These are phyloP conservation scores for Volvariella volvacea DNA, from an alignment of 1,284 basidiomycete genomes.

Conservation along the genomic window DNA sequence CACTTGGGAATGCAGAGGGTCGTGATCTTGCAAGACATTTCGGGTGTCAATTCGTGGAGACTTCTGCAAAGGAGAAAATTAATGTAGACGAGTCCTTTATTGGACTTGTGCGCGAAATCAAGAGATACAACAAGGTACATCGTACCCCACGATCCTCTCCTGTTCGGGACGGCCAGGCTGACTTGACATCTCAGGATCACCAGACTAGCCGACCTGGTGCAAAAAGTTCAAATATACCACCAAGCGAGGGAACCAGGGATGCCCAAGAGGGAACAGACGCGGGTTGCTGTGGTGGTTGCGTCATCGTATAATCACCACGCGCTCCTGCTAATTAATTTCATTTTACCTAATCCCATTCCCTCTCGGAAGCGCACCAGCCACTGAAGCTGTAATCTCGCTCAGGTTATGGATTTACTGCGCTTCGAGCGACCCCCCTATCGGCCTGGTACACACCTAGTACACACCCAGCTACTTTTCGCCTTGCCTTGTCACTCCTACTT, in stretches of 20 bases:
- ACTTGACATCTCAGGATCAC: conserved; percentile 37
- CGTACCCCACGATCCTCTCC: neutral
- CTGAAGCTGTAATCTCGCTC: too few relatives aligned
- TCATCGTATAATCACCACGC: conserved; percentile 39
- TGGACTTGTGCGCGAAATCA: conserved; percentile 93
- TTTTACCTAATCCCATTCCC: too few relatives aligned
- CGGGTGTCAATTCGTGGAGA: conserved; percentile 96
- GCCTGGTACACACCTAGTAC: too few relatives aligned
- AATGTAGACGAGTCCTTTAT: conserved; percentile 98
- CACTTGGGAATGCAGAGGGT: conserved; percentile 62
- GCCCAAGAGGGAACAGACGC: conserved; percentile 43
- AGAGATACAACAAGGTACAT: conserved; percentile 86
- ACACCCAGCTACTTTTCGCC: too few relatives aligned
- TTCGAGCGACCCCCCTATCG: too few relatives aligned
- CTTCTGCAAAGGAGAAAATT: conserved; percentile 95
- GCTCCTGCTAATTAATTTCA: too few relatives aligned
- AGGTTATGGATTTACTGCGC: too few relatives aligned
- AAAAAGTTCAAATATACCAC: conserved; percentile 31
- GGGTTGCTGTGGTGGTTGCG: conserved; percentile 73
- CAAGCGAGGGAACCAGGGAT: conserved; percentile 39
- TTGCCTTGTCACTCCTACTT: too few relatives aligned
- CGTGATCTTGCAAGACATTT: conserved; percentile 95
- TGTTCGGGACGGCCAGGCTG: conserved; percentile 3
- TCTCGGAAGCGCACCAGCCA: too few relatives aligned
- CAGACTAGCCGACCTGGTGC: conserved; percentile 53